These are phyloP conservation scores for Microbotryum violaceum DNA, from an alignment of 1,284 basidiomycete genomes.

Conservation along the genomic window DNA sequence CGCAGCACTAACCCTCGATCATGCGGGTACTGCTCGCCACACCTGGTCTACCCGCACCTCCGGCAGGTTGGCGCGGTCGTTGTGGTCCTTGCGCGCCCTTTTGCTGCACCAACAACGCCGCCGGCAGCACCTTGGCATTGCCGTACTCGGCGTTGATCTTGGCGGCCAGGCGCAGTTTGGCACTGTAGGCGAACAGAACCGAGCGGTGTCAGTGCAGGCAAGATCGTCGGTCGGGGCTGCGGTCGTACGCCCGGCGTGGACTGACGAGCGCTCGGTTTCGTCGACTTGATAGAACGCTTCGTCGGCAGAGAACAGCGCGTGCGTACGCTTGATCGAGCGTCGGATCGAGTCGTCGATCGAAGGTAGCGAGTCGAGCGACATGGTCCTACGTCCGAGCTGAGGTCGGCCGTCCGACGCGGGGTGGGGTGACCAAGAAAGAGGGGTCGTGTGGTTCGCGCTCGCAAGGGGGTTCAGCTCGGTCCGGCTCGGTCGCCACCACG, in stretches of 20 bases:
- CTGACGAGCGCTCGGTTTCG: slow-evolving; percentile 31
- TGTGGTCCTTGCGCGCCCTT: slow-evolving; percentile 51
- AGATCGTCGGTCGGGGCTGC: background rate
- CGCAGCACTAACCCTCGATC: slow-evolving; percentile 25
- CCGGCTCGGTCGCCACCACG: too few species aligned
- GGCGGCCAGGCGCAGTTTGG: slow-evolving; percentile 49
- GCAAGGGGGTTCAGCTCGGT: too few species aligned
- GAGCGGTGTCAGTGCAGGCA: background rate
- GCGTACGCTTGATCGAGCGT: slow-evolving; percentile 44
- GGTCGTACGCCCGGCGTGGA: too few species aligned
- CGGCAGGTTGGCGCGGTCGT: slow-evolving; percentile 51
- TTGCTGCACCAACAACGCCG: slow-evolving; percentile 71
- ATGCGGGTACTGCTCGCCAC: slow-evolving; percentile 2
- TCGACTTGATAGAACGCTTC: slow-evolving; percentile 32
- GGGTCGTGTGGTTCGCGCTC: too few species aligned
- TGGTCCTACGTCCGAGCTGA: background rate
- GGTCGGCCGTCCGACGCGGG: background rate
- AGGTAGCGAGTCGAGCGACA: slow-evolving; percentile 32
- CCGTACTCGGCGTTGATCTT: slow-evolving; percentile 78
- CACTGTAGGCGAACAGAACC: slow-evolving; percentile 29
- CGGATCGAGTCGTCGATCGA: slow-evolving; percentile 42
- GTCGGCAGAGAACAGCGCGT: slow-evolving; percentile 42
- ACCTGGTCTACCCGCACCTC: slow-evolving; percentile 2
- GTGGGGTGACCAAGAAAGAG: too few species aligned
- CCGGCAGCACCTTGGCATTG: slow-evolving; percentile 75